Evolutionary conservation across 2,329 filamentous ascomycete genomes (phyloP).

Genomic region (Sarocladium brachiariae): DNA sequence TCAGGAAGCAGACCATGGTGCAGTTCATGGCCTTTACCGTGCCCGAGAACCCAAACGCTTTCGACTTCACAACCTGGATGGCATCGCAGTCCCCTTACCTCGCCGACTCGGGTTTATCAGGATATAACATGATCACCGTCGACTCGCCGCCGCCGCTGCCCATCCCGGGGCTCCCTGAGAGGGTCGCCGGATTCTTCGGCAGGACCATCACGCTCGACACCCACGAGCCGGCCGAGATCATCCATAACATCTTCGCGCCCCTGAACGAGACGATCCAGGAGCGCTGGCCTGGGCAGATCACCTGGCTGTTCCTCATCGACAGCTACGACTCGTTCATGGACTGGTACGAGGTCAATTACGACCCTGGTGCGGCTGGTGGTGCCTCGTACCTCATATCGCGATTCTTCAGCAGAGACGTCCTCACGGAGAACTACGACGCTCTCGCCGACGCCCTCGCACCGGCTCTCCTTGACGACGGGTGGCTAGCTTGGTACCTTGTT

Average conservation of each 20-base stretch:
- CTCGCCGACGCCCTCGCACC: conserved; percentile 26
- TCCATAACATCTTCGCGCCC: background rate
- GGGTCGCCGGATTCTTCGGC: conserved; percentile 29
- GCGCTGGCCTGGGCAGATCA: background rate
- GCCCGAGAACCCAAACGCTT: conserved; percentile 20
- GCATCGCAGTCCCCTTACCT: conserved; percentile 39
- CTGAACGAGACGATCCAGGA: background rate
- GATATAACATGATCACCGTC: conserved; percentile 31
- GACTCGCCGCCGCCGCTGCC: conserved; percentile 19
- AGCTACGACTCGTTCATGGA: conserved; percentile 27
- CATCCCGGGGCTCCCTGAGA: background rate
- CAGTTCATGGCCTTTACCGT: conserved; percentile 16
- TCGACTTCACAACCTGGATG: conserved; percentile 39
- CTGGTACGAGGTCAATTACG: conserved; percentile 31
- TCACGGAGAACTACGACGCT: conserved; percentile 27
- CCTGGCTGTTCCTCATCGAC: conserved; percentile 17
- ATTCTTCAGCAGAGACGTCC: conserved; percentile 30
- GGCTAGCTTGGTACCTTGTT: conserved; percentile 32
- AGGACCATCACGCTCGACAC: conserved; percentile 16
- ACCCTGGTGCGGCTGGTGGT: conserved; percentile 27
- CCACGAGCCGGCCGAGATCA: background rate
- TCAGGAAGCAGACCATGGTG: conserved; percentile 22
- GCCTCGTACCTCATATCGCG: conserved; percentile 35
- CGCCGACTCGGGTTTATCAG: conserved; percentile 43
- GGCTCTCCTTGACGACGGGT: conserved; percentile 22